These are phyloP conservation scores for Pythium volutum DNA, from an alignment of 352 stramenopile genomes.

Conservation along the genomic window DNA sequence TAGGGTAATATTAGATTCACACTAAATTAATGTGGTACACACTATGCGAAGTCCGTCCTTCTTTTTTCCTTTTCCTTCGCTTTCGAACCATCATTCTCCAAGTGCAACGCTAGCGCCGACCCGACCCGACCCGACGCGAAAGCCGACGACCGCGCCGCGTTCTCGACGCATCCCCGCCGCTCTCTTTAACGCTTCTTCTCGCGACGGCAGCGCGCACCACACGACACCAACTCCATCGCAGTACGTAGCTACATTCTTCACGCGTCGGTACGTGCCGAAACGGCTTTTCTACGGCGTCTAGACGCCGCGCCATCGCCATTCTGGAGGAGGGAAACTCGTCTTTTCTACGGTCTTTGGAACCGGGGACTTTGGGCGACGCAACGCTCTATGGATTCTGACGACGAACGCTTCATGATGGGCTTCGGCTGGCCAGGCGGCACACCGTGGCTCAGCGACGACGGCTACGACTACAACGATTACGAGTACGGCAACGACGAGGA, in stretches of 20 bases:
- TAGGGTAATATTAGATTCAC: not conserved
- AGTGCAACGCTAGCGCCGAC: constrained; percentile 7
- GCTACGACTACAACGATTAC: not conserved
- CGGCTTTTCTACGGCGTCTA: not conserved
- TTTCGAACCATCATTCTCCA: constrained; percentile 1
- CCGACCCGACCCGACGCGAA: too few species aligned
- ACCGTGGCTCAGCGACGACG: not conserved
- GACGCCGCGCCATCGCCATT: not conserved
- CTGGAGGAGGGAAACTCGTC: not conserved
- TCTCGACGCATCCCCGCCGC: not conserved
- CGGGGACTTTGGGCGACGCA: not conserved
- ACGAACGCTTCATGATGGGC: not conserved
- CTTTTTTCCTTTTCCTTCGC: not conserved
- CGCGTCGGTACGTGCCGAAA: not conserved
- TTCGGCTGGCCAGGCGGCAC: not conserved
- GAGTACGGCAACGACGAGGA: not conserved
- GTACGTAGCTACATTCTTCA: not conserved
- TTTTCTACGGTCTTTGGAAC: not conserved
- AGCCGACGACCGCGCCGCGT: not conserved
- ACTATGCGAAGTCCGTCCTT: not conserved
- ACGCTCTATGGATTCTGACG: not conserved
- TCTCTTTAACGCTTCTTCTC: not conserved
- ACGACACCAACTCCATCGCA: not conserved
- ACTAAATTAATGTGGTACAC: constrained; percentile 4
- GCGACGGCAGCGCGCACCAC: not conserved